Evolutionary conservation across 176 grass and related monocot species (phyloP).

Genomic region (Ensete glaucum): DNA sequence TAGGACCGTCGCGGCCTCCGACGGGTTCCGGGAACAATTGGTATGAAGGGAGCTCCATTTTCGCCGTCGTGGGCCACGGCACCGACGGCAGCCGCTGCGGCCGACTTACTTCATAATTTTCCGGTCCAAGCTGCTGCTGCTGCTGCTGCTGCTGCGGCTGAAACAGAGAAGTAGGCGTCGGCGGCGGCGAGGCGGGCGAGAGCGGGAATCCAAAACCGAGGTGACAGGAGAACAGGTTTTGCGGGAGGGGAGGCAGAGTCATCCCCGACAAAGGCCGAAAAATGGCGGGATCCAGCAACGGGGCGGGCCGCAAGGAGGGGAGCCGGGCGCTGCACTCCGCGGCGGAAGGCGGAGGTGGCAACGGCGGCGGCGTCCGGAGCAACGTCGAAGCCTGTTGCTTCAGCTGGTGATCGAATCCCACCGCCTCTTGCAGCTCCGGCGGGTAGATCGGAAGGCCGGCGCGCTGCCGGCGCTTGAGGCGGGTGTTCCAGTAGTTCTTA

Average conservation of each 20-base stretch:
- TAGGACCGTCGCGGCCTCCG: neutral
- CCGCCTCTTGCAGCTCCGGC: constrained; percentile 35
- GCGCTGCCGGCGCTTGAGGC: constrained; percentile 45
- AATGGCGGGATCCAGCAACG: constrained; percentile 29
- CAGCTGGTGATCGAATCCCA: neutral
- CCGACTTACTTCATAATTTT: constrained; percentile 17
- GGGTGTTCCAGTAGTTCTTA: constrained; percentile 5
- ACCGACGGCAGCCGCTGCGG: constrained; percentile 7
- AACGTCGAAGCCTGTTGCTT: constrained; percentile 2
- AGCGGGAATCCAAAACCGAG: constrained; percentile 31
- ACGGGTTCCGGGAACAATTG: constrained; percentile 33
- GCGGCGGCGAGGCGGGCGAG: constrained; percentile 40
- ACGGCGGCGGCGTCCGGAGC: neutral
- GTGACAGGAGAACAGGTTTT: neutral
- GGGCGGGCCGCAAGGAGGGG: constrained; percentile 15
- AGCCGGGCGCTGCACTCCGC: neutral
- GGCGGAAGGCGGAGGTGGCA: neutral
- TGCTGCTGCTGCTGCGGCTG: neutral
- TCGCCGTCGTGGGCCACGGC: constrained; percentile 5
- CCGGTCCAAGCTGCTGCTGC: constrained; percentile 16
- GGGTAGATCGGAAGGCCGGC: constrained; percentile 50
- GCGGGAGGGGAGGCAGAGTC: neutral
- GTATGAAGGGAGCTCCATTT: constrained; percentile 62
- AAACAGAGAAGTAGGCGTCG: neutral
- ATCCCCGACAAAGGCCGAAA: constrained; percentile 16